Conservation (phyloP, 768 basidiomycete genomes). For the Boletus rufocinnamomeus region DNA sequence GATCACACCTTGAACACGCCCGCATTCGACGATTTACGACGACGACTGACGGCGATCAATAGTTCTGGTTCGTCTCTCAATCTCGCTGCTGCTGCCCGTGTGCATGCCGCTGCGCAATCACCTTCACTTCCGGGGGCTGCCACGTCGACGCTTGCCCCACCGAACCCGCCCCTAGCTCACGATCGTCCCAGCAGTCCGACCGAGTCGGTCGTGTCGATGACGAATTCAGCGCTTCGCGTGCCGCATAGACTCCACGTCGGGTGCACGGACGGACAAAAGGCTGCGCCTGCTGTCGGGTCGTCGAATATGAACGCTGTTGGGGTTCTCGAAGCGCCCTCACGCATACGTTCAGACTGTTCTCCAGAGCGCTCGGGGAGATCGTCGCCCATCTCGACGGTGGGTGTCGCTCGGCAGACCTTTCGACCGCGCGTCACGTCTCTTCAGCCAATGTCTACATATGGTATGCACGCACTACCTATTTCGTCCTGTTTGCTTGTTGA, state of each 20-base stretch:
- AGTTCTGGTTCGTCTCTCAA: slow-evolving; percentile 67
- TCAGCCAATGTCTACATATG: slow-evolving; percentile 69
- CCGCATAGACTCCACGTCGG: slow-evolving; percentile 68
- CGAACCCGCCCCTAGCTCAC: slow-evolving; percentile 20
- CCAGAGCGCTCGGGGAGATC: slow-evolving; percentile 75
- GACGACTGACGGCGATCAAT: slow-evolving; percentile 74
- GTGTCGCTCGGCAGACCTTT: slow-evolving; percentile 51
- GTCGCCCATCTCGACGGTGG: slow-evolving; percentile 69
- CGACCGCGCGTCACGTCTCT: slow-evolving; percentile 53
- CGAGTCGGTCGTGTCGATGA: slow-evolving; percentile 74
- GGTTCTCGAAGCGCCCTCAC: slow-evolving; percentile 73
- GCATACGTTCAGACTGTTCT: slow-evolving; percentile 64
- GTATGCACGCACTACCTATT: slow-evolving; percentile 39
- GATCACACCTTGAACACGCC: slow-evolving; percentile 51
- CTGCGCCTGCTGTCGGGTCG: slow-evolving; percentile 86
- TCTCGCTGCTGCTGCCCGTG: slow-evolving; percentile 44
- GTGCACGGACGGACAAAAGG: slow-evolving; percentile 77
- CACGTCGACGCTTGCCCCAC: slow-evolving; percentile 26
- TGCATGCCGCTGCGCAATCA: slow-evolving; percentile 27
- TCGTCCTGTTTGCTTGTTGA: slow-evolving; percentile 1
- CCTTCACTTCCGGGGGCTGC: slow-evolving; percentile 12
- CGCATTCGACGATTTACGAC: slow-evolving; percentile 76
- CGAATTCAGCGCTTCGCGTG: slow-evolving; percentile 63
- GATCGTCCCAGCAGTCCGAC: slow-evolving; percentile 79
- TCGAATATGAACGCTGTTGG: slow-evolving; percentile 84